Conservation (phyloP, 1,284 basidiomycete species). For the Golubevia sp. region DNA sequence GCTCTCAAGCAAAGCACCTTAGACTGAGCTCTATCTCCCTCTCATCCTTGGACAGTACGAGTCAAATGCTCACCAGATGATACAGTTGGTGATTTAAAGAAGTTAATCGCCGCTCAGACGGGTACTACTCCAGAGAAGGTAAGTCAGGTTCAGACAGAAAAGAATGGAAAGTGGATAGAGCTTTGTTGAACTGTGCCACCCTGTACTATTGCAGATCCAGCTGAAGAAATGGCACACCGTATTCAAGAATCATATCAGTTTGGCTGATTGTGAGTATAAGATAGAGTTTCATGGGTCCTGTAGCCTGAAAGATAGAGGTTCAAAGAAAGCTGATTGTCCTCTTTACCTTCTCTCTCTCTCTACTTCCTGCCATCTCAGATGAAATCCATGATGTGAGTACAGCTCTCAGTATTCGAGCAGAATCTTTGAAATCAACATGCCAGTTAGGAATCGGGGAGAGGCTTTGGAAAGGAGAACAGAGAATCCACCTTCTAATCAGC, state of each 20-base stretch:
- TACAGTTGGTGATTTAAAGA: slow-evolving; percentile 95
- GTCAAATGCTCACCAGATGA: slow-evolving; percentile 87
- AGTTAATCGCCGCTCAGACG: slow-evolving; percentile 92
- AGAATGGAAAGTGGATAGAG: too few relatives aligned
- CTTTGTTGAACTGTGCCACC: neutral
- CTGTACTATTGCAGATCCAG: slow-evolving; percentile 74
- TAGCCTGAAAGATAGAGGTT: neutral
- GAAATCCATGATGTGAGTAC: slow-evolving; percentile 14
- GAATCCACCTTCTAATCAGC: neutral
- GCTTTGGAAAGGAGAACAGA: too few relatives aligned
- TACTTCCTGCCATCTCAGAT: slow-evolving; percentile 4
- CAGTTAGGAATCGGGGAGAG: too few relatives aligned
- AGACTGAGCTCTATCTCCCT: neutral
- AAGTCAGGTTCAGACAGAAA: slow-evolving; percentile 3
- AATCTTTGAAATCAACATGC: neutral
- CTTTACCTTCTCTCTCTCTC: neutral
- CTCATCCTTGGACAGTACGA: slow-evolving; percentile 68
- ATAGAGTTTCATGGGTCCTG: slow-evolving; percentile 7
- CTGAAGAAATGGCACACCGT: slow-evolving; percentile 84
- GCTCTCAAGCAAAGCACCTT: slow-evolving; percentile 47
- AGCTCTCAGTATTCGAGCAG: neutral
- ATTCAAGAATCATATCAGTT: slow-evolving; percentile 73
- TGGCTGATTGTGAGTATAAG: slow-evolving; percentile 79
- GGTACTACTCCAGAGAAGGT: slow-evolving; percentile 73
- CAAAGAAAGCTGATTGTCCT: neutral